These are phyloP conservation scores for Alternaria burnsii DNA, from an alignment of 2,329 filamentous ascomycete species.

Conservation along the genomic window DNA sequence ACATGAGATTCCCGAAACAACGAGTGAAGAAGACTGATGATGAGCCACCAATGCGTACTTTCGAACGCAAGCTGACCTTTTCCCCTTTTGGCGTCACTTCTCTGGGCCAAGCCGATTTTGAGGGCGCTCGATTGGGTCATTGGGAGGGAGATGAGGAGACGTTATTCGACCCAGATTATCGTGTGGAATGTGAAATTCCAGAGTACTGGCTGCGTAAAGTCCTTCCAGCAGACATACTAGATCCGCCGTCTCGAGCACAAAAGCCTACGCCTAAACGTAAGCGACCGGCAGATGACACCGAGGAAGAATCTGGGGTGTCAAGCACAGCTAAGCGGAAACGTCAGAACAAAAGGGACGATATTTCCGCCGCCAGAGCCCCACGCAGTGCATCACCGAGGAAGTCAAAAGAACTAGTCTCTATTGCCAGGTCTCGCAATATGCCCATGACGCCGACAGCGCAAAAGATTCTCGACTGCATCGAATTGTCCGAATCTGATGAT, in stretches of 20 bases:
- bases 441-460: neutral
- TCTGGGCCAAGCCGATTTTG: constrained; percentile 40
- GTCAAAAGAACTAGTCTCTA: neutral
- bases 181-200: constrained; percentile 50
- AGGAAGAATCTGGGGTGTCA: neutral
- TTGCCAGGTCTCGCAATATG: neutral
- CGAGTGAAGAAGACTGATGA: constrained; percentile 30
- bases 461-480: constrained; percentile 5
- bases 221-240: constrained; percentile 36
- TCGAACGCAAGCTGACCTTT: constrained; percentile 50
- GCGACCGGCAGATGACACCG: constrained; percentile 3
- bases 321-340: constrained; percentile 11
- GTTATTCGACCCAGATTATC: constrained; percentile 43
- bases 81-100: constrained; percentile 43
- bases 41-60: constrained; percentile 7
- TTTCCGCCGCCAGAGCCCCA: neutral
- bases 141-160: constrained; percentile 26
- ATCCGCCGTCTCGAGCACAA: constrained; percentile 21
- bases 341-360: neutral
- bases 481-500: constrained; percentile 24
- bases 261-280: constrained; percentile 27
- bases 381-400: neutral
- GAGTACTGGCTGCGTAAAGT: constrained; percentile 43
- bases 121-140: constrained; percentile 37
- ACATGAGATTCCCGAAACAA: constrained; percentile 43